Base-by-base conservation (phyloP, 2,329 filamentous ascomycete genomes). In the Parastagonospora nodorum region DNA sequence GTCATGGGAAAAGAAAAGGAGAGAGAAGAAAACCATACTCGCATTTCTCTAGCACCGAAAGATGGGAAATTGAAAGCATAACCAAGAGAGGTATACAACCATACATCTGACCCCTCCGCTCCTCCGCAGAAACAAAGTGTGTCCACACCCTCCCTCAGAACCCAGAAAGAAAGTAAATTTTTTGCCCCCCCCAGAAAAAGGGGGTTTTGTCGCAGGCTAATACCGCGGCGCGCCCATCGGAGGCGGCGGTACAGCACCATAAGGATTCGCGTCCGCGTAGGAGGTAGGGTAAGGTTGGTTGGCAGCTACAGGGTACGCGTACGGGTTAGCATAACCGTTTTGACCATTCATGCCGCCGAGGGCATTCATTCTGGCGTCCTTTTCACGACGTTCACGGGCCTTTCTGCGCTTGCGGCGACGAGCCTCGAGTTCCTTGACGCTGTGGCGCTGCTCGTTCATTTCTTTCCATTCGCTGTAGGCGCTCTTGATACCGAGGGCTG, bases 391-490 rank as follows among this genome's bases (percentile, higher is more conserved):
- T 60, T 77, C 69, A 14, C 72, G 60, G 47, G 68, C 68, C 74
- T 80, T 79, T 58, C 73, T 71, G 46, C 77, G 67, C 65, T 77
- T 74, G 45, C 71, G 73, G 45, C 76, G 72, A 61, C 82, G 76
- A 42, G 76, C 67, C 58, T 82, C 78, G 50, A 87, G 80, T 55
- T 85, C 79, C 45, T 78, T 75, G 46, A 78, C 79, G 64, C 81
- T 78, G 58, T 82, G 80, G 52, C 82, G 78, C 68, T 86, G 80
- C 70, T 86, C 81, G 51, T 84, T 82, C 73, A 85, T 84, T 66
- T 88, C 83, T 71, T 87, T 85, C 84, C 86, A 88, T 69, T 88
- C 85, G 5, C 78, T 79, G 63, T 84, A 80, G 11, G 86, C 85
- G 43, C 82, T 81, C 70, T 87, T 88, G 75, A 88, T 84, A 70